Evolutionary conservation across 2,329 filamentous ascomycete genomes (phyloP).

Genomic region (Cytospora paraplurivora): DNA sequence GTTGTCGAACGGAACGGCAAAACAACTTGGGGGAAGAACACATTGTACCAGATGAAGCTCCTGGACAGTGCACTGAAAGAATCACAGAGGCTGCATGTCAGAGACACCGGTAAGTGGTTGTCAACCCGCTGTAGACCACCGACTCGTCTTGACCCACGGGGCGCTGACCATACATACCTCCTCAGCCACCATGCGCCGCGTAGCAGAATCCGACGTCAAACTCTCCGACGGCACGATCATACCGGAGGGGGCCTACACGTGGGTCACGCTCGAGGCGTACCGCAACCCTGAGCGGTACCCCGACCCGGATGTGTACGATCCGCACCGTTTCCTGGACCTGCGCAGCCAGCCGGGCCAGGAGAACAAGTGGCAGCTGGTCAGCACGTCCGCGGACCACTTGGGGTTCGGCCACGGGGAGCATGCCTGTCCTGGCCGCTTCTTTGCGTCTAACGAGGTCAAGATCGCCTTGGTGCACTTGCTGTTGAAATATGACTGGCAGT

Average conservation of each 20-base stretch:
- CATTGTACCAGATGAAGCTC: slow-evolving; percentile 43
- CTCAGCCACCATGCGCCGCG: slow-evolving; percentile 29
- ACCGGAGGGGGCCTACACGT: slow-evolving; percentile 30
- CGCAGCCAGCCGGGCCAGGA: slow-evolving; percentile 32
- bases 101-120: slow-evolving; percentile 6
- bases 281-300: slow-evolving; percentile 32
- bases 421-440: slow-evolving; percentile 41
- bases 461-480: slow-evolving; percentile 23
- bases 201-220: slow-evolving; percentile 26
- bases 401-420: slow-evolving; percentile 40
- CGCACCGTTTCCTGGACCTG: slow-evolving; percentile 36
- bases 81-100: slow-evolving; percentile 35
- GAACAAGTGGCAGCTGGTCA: slow-evolving; percentile 20
- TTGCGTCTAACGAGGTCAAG: slow-evolving; percentile 40
- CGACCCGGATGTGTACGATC: slow-evolving; percentile 35
- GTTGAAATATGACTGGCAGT: slow-evolving; percentile 26
- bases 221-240: slow-evolving; percentile 33
- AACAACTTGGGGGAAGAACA: slow-evolving; percentile 39
- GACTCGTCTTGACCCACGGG: background rate
- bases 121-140: too few relatives aligned
- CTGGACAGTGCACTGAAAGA: slow-evolving; percentile 48
- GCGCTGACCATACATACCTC: background rate
- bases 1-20: background rate
- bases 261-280: slow-evolving; percentile 30
- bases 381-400: slow-evolving; percentile 16